Evolutionary conservation across 805 yeast genomes (phyloP).

Genomic region (Ogataea polymorpha): DNA sequence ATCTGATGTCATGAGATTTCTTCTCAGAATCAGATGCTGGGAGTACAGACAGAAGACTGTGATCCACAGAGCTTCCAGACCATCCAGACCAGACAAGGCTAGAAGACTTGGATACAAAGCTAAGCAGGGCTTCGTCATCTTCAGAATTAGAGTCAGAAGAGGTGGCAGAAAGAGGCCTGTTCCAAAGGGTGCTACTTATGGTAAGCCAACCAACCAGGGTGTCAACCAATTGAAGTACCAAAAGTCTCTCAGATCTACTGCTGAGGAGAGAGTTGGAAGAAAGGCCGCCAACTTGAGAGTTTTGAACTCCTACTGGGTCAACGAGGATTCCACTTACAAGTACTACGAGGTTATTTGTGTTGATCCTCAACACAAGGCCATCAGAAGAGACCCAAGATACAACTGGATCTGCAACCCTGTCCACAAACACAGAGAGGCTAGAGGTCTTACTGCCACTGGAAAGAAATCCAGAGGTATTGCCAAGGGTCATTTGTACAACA

Average conservation of each 20-base stretch:
- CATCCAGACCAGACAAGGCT: constrained; percentile 99
- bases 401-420: constrained; percentile 99
- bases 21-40: constrained; percentile 99
- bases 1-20: constrained; percentile 98
- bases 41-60: constrained; percentile 99
- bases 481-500: constrained; percentile 99
- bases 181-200: constrained; percentile 99
- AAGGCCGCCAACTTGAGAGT: constrained; percentile 99
- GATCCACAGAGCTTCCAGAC: constrained; percentile 98
- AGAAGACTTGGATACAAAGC: constrained; percentile 99
- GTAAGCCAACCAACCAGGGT: constrained; percentile 99
- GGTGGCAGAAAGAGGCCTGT: constrained; percentile 99
- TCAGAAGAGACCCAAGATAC: constrained; percentile 97
- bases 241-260: constrained; percentile 95
- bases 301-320: constrained; percentile 99
- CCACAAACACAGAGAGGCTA: constrained; percentile 99
- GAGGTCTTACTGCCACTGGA: constrained; percentile 98
- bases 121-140: constrained; percentile 98
- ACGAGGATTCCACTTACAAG: constrained; percentile 99
- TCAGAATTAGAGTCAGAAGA: constrained; percentile 98
- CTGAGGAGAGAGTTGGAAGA: constrained; percentile 99
- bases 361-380: constrained; percentile 97
- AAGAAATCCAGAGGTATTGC: constrained; percentile 99
- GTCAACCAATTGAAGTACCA: constrained; percentile 99
- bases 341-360: constrained; percentile 97